phyloP scores from a whole-genome alignment of 2,329 filamentous ascomycete species.

The Dothideomycetes sp. region DNA sequence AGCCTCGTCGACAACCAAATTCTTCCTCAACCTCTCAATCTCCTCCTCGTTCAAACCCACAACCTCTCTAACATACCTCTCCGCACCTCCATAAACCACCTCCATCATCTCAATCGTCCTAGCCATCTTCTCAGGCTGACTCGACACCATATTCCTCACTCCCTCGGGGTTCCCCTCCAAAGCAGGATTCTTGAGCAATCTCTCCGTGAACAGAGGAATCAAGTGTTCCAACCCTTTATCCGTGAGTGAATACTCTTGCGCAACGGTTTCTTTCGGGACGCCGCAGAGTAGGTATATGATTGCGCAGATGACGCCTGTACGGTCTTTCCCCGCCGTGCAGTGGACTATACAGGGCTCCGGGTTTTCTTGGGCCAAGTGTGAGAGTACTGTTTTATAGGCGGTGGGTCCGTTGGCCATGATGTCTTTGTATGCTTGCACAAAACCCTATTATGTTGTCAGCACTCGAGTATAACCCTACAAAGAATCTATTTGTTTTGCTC shows the following conservation, averaged over 20 bases:
- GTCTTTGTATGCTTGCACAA: conserved; percentile 53
- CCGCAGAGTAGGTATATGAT: conserved; percentile 56
- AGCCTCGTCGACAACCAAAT: conserved; percentile 27
- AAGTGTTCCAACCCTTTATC: conserved; percentile 47
- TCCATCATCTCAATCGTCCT: conserved; percentile 46
- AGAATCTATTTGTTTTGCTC: neutral
- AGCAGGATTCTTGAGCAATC: conserved; percentile 44
- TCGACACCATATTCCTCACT: conserved; percentile 36
- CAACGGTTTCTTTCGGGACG: conserved; percentile 50
- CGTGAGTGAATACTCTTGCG: conserved; percentile 60
- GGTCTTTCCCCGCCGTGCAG: conserved; percentile 70
- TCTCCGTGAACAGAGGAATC: conserved; percentile 40
- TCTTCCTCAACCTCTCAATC: conserved; percentile 44
- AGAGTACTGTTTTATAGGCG: conserved; percentile 51
- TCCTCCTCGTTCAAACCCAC: conserved; percentile 50
- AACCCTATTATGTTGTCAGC: no score
- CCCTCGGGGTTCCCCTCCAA: conserved; percentile 39
- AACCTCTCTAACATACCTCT: conserved; percentile 51
- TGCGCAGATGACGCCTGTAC: conserved; percentile 62
- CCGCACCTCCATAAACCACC: conserved; percentile 52
- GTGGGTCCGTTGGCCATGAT: conserved; percentile 49
- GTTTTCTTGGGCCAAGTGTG: conserved; percentile 43
- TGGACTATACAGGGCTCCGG: conserved; percentile 50
- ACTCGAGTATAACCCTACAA: neutral
- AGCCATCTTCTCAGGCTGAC: conserved; percentile 43